Base-by-base conservation (phyloP, 1,284 basidiomycete species). In the Pulveroboletus sp. region DNA sequence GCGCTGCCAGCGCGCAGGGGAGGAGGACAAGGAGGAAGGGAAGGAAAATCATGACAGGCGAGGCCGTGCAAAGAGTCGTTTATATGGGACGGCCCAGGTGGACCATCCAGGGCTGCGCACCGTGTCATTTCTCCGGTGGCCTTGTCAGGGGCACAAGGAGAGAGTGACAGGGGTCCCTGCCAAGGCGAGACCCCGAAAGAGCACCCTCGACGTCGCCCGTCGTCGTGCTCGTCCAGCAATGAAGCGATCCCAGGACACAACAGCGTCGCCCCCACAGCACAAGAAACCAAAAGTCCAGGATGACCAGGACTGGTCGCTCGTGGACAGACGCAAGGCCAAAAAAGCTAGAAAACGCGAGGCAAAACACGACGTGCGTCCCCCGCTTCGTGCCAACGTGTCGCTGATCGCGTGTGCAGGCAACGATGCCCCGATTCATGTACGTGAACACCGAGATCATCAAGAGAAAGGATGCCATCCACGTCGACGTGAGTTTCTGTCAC, bases 371-470 rank as follows among this genome's bases (percentile, higher is more conserved):
- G 88, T 90, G 73, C 74, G 86, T 43, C 25, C 12, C 17, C 35
- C 26, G 17, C 35, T 5, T 20, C 8, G 29, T 12, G 8, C 29
- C 8, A 31, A 12, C 29, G 29, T 31, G 12, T 12, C 29, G 29
- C 29, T 31, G 29, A 31, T 12, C 12, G 8, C 29, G 8, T 12
- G 8, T 7, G 8, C 29, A 91, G 82, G 76, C 79, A 6, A 76
- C 74, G n/a, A 77, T 82, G 38, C 91, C 92, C 0, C 76, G 83
- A 57, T 94, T 96, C 71, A 84, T 92, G 80, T 94, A 92, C 62
- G 83, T 84, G 33, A 88, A 84, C 58, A 74, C 74, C 31, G 91
- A 92, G 65, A 93, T 95, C 54, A 67, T 82, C 40, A 86, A 81
- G 66, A 78, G 91, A 43, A 85, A 80, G 59, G 81, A 87, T 64